Conservation (phyloP, 176 grass and related monocot species). For the Luzula sylvatica region DNA sequence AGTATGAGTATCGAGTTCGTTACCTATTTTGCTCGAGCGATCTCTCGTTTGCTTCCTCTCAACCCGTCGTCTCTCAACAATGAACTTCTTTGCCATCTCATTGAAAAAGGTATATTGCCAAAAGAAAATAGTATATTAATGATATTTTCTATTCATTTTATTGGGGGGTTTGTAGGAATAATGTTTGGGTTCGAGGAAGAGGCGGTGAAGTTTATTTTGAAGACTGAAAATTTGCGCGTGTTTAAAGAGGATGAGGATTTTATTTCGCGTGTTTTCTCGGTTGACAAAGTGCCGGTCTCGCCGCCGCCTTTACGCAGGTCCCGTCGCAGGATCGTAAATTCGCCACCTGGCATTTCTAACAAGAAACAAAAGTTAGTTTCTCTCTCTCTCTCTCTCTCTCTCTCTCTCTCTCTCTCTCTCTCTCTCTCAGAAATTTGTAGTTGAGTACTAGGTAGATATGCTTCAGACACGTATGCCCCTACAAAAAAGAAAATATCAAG, state of each 20-base stretch:
- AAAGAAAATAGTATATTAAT: conserved; percentile 10
- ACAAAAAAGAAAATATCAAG: too few species aligned
- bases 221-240: conserved; percentile 29
- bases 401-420: neutral
- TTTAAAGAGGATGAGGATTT: conserved; percentile 28
- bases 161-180: conserved; percentile 8
- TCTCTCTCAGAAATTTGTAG: neutral
- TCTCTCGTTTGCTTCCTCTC: conserved; percentile 17
- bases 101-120: neutral
- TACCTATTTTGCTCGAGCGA: conserved; percentile 18
- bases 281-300: neutral
- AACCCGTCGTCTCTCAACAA: conserved; percentile 8
- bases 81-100: conserved; percentile 10
- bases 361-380: neutral
- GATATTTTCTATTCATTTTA: conserved; percentile 6
- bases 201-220: conserved; percentile 30
- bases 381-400: too few species aligned
- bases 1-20: conserved; percentile 27
- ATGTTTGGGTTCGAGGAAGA: conserved; percentile 19
- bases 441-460: too few species aligned
- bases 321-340: neutral
- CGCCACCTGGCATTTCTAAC: neutral
- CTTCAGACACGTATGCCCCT: too few species aligned
- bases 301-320: neutral
- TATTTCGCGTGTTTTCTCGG: conserved; percentile 9